These are phyloP conservation scores for Mycena polygramma DNA, from an alignment of 768 basidiomycete species.

Conservation along the genomic window DNA sequence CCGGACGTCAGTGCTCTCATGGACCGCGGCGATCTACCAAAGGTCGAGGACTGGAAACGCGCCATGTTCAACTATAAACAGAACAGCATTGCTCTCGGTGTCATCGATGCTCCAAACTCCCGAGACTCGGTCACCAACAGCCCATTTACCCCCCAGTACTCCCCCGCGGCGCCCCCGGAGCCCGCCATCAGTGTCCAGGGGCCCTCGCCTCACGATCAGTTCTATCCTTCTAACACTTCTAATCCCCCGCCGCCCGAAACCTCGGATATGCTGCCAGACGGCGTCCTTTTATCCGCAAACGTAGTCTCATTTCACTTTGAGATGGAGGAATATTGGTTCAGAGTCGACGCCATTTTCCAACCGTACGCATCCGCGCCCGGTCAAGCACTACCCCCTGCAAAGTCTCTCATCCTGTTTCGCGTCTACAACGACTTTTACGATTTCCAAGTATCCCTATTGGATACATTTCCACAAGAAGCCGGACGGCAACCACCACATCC, in stretches of 20 bases:
- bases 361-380: slow-evolving; percentile 77
- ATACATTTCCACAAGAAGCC: slow-evolving; percentile 91
- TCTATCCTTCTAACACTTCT: slow-evolving; percentile 37
- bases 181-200: slow-evolving; percentile 42
- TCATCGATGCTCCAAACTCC: slow-evolving; percentile 75
- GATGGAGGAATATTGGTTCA: slow-evolving; percentile 98
- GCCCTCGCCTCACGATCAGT: slow-evolving; percentile 45
- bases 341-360: slow-evolving; percentile 89
- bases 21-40: slow-evolving; percentile 89
- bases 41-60: slow-evolving; percentile 99
- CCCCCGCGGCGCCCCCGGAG: slow-evolving; percentile 39
- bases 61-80: slow-evolving; percentile 96
- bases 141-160: slow-evolving; percentile 50
- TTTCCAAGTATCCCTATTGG: slow-evolving; percentile 91
- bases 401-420: slow-evolving; percentile 90
- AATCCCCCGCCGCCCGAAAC: slow-evolving; percentile 54
- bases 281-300: slow-evolving; percentile 86
- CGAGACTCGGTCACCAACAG: slow-evolving; percentile 59
- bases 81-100: slow-evolving; percentile 93
- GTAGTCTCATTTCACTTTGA: slow-evolving; percentile 99
- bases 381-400: slow-evolving; percentile 70
- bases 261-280: slow-evolving; percentile 75
- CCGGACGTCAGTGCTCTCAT: slow-evolving; percentile 83
- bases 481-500: slow-evolving; percentile 76
- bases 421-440: slow-evolving; percentile 99